Evolutionary conservation across 1,284 basidiomycete species (phyloP).

Genomic region (Trametes hirsuta): DNA sequence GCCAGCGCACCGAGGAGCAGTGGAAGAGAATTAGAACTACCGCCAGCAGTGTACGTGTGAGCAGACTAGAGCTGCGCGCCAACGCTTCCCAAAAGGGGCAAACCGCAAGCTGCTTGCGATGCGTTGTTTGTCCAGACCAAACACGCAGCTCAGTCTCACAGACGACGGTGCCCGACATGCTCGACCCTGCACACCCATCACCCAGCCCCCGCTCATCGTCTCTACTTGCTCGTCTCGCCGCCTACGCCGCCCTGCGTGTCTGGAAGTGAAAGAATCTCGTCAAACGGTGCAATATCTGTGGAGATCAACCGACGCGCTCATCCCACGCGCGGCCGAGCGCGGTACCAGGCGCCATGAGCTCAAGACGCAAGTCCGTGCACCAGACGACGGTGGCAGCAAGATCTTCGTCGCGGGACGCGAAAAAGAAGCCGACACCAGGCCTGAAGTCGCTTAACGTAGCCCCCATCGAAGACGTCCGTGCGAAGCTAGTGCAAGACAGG

Average conservation of each 20-base stretch:
- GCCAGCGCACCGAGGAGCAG: too few relatives aligned
- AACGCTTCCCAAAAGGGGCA: constrained; percentile 4
- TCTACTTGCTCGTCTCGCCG: background rate
- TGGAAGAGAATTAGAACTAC: too few relatives aligned
- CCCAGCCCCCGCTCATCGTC: constrained; percentile 5
- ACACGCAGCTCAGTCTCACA: constrained; percentile 33
- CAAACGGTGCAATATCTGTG: constrained; percentile 59
- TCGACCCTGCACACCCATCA: constrained; percentile 29
- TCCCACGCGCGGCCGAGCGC: constrained; percentile 25
- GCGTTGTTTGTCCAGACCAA: constrained; percentile 36
- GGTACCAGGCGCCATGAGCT: constrained; percentile 24
- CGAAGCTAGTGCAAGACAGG: constrained; percentile 55
- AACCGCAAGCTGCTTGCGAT: constrained; percentile 12
- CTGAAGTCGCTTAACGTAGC: constrained; percentile 9
- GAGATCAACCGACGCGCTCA: constrained; percentile 48
- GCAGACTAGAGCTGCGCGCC: too few relatives aligned
- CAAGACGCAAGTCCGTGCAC: constrained; percentile 18
- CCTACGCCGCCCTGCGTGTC: background rate
- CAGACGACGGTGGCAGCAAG: background rate
- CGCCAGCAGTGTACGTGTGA: background rate
- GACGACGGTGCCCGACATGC: constrained; percentile 31
- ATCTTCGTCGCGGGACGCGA: background rate
- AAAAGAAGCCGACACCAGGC: background rate
- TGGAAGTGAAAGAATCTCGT: constrained; percentile 50
- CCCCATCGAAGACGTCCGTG: constrained; percentile 35